A percentile compares a stretch with the other conserved stretches of the same genome.
Evolutionary conservation across 352 stramenopile genomes (phyloP).

Genomic region (Phytophthora megakarya): DNA sequence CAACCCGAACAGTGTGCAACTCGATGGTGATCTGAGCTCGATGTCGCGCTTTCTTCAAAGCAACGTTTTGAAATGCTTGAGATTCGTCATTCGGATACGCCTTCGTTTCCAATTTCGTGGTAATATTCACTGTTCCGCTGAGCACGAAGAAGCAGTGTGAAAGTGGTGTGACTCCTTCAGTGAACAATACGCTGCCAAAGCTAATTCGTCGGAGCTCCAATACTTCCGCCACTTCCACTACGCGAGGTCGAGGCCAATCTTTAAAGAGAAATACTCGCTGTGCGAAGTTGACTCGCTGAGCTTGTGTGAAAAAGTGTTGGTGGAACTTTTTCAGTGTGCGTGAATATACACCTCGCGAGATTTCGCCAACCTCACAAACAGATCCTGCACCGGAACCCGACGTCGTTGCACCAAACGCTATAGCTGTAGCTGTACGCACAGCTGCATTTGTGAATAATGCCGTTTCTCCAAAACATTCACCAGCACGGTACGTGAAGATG

Average conservation of each 20-base stretch:
- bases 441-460: constrained; percentile 59
- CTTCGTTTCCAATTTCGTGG: constrained; percentile 27
- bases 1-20: constrained; percentile 35
- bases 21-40: constrained; percentile 39
- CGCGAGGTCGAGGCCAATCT: constrained; percentile 46
- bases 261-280: constrained; percentile 54
- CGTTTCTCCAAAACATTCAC: constrained; percentile 57
- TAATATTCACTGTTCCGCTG: constrained; percentile 43
- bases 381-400: constrained; percentile 6
- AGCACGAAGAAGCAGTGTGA: constrained; percentile 49
- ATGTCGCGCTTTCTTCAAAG: constrained; percentile 30
- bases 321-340: constrained; percentile 56
- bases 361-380: constrained; percentile 53
- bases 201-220: constrained; percentile 49
- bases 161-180: constrained; percentile 22
- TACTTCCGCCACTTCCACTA: constrained; percentile 44
- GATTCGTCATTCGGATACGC: neutral
- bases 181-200: constrained; percentile 49
- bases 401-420: constrained; percentile 36
- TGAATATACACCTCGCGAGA: constrained; percentile 53
- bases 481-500: constrained; percentile 56
- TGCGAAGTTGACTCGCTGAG: constrained; percentile 58
- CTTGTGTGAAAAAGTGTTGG: constrained; percentile 50
- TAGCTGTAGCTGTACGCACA: constrained; percentile 56
- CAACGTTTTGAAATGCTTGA: constrained; percentile 1